Percentiles rank a stretch among this genome's conserved stretches.
phyloP scores from a whole-genome alignment of 352 stramenopile species.

The Pseudoperonospora humuli region DNA sequence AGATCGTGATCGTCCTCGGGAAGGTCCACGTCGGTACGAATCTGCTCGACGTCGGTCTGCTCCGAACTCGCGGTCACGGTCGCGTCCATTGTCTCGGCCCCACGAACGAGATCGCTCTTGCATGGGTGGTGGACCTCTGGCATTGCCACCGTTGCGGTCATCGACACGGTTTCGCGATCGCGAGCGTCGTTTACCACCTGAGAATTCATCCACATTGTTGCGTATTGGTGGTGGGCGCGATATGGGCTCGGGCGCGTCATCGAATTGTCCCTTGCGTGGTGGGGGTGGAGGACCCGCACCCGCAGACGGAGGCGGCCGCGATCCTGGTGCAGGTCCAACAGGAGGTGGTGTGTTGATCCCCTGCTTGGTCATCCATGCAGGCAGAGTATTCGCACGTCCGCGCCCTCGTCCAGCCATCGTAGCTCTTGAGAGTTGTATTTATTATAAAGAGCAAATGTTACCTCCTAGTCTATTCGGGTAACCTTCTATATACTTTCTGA shows the following conservation, averaged over 20 bases:
- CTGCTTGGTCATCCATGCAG: constrained; percentile 82
- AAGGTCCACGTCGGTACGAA: constrained; percentile 8
- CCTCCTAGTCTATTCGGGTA: too few species aligned
- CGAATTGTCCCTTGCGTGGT: constrained; percentile 50
- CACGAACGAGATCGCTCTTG: constrained; percentile 20
- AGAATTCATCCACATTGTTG: constrained; percentile 16
- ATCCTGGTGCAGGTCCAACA: constrained; percentile 2
- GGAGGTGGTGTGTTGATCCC: constrained; percentile 13
- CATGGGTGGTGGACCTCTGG: constrained; percentile 8
- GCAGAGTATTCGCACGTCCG: constrained; percentile 59
- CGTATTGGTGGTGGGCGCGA: constrained; percentile 5
- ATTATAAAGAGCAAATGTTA: too few species aligned
- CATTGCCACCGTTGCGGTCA: constrained; percentile 5
- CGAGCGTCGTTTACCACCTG: constrained; percentile 14
- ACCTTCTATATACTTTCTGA: too few species aligned
- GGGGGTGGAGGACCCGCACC: constrained; percentile 12
- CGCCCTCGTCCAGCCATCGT: constrained; percentile 75
- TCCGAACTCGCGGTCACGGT: constrained; percentile 8
- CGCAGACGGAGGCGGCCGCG: constrained; percentile 5
- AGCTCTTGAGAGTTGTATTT: neutral
- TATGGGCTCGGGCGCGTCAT: constrained; percentile 39
- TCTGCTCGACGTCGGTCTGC: constrained; percentile 16
- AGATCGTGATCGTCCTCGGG: constrained; percentile 6
- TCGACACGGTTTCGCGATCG: constrained; percentile 15
- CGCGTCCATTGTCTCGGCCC: constrained; percentile 9